These are phyloP conservation scores for Nakataea oryzae DNA, from an alignment of 2,329 filamentous ascomycete genomes.

Conservation along the genomic window DNA sequence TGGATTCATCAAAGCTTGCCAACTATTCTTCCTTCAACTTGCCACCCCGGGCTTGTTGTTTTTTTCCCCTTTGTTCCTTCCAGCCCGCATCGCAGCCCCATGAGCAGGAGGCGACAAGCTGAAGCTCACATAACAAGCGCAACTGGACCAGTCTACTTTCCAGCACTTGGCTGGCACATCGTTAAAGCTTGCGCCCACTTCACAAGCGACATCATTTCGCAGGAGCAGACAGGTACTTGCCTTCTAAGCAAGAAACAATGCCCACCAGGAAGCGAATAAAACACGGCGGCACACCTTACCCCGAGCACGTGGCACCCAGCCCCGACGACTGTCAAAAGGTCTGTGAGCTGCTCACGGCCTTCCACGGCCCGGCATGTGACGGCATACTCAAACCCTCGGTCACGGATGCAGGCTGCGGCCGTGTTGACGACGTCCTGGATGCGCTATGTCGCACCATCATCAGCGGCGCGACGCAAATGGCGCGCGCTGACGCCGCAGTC, in stretches of 20 bases:
- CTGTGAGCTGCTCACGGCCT: background rate
- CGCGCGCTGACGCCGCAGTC: constrained; percentile 38
- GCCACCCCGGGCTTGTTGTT: background rate
- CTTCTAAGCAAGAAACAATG: background rate
- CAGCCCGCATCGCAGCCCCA: no score
- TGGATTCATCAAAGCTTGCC: background rate
- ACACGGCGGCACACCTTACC: background rate
- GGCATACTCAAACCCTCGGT: background rate
- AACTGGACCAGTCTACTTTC: background rate
- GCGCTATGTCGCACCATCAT: constrained; percentile 41
- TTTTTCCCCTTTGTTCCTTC: background rate
- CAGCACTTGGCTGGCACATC: background rate
- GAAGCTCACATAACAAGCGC: background rate
- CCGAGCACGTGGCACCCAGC: background rate
- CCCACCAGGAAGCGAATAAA: background rate
- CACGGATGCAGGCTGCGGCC: constrained; percentile 43
- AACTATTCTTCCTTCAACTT: background rate
- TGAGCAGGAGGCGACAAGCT: background rate
- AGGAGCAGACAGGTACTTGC: no score
- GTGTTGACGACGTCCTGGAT: constrained; percentile 39
- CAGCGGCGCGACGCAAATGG: constrained; percentile 36
- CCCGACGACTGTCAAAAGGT: background rate
- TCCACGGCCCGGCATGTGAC: background rate
- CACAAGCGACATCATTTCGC: no score
- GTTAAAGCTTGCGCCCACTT: background rate